A percentile compares a stretch with the other conserved stretches of the same genome.
These are phyloP conservation scores for Candida schatavii DNA, from an alignment of 805 yeast species.

Conservation along the genomic window DNA sequence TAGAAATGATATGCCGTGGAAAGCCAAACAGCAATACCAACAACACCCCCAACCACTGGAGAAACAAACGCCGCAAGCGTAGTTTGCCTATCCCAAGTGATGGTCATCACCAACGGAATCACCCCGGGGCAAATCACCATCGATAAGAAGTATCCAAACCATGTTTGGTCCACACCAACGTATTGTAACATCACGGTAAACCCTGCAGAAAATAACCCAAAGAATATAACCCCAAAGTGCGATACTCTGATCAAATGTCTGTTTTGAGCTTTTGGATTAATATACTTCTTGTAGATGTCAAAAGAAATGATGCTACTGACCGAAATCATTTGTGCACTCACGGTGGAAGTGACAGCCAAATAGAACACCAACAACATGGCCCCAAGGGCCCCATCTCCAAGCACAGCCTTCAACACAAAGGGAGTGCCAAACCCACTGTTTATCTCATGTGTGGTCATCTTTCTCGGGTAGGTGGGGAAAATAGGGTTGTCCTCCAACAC, in stretches of 20 bases:
- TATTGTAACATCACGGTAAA: constrained; percentile 36
- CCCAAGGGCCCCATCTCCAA: constrained; percentile 31
- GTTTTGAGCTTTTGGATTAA: constrained; percentile 42
- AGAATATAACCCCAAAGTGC: constrained; percentile 39
- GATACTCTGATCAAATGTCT: constrained; percentile 40
- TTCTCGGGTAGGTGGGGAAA: constrained; percentile 33
- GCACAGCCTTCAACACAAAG: constrained; percentile 27
- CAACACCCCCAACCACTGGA: constrained; percentile 27
- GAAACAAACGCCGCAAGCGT: constrained; percentile 26
- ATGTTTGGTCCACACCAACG: constrained; percentile 25
- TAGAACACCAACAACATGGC: constrained; percentile 32
- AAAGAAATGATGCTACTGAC: constrained; percentile 42
- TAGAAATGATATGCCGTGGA: constrained; percentile 25
- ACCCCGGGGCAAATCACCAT: constrained; percentile 40
- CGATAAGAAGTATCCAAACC: constrained; percentile 33
- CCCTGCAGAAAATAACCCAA: constrained; percentile 35
- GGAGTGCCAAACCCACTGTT: constrained; percentile 29
- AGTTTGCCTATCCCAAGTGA: constrained; percentile 33
- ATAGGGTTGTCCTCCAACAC: constrained; percentile 21
- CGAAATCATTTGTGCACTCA: constrained; percentile 39
- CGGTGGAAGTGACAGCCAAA: constrained; percentile 41
- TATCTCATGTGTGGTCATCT: constrained; percentile 25
- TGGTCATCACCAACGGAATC: constrained; percentile 30
- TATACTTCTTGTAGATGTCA: constrained; percentile 45
- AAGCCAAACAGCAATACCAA: constrained; percentile 31